Percentiles rank a stretch among this genome's conserved stretches.
Evolutionary conservation across 768 basidiomycete species (phyloP).

Genomic region (Lentinus brumalis): DNA sequence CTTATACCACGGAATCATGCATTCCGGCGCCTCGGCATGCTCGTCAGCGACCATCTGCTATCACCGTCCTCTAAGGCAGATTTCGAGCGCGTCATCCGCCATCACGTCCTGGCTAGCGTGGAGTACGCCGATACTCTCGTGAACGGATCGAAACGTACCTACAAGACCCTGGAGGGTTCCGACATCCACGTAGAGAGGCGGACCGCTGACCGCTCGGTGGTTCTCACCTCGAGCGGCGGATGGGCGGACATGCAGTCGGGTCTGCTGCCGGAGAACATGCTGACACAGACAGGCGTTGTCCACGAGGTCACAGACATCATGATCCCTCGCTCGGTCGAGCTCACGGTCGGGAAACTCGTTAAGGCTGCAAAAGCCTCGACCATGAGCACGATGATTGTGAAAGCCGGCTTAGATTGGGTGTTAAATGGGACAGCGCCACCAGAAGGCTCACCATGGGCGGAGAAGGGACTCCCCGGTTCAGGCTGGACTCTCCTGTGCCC

Average conservation of each 20-base stretch:
- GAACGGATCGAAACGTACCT: constrained; percentile 70
- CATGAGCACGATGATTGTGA: constrained; percentile 81
- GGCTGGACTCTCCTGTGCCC: constrained; percentile 94
- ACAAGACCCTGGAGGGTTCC: constrained; percentile 82
- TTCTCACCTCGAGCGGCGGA: constrained; percentile 69
- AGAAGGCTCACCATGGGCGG: constrained; percentile 66
- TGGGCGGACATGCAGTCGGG: constrained; percentile 72
- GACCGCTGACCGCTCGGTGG: constrained; percentile 46
- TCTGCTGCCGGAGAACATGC: constrained; percentile 60
- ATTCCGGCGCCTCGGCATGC: constrained; percentile 79
- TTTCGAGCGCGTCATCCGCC: constrained; percentile 80
- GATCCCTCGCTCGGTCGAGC: constrained; percentile 83
- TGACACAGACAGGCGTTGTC: constrained; percentile 89
- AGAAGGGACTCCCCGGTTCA: constrained; percentile 44
- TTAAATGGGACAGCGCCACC: constrained; percentile 83
- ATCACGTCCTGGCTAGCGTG: constrained; percentile 79
- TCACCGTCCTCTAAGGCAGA: constrained; percentile 77
- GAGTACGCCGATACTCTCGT: constrained; percentile 66
- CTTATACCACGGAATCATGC: constrained; percentile 90
- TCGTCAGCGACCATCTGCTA: constrained; percentile 87
- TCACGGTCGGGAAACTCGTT: constrained; percentile 89
- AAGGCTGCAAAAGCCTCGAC: constrained; percentile 87
- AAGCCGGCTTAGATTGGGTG: constrained; percentile 90
- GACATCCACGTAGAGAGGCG: constrained; percentile 70
- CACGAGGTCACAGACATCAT: constrained; percentile 86